A percentile compares a stretch with the other conserved stretches of the same genome.
These are phyloP conservation scores for Halophytophthora batemanensis DNA, from an alignment of 352 stramenopile genomes.

Conservation along the genomic window DNA sequence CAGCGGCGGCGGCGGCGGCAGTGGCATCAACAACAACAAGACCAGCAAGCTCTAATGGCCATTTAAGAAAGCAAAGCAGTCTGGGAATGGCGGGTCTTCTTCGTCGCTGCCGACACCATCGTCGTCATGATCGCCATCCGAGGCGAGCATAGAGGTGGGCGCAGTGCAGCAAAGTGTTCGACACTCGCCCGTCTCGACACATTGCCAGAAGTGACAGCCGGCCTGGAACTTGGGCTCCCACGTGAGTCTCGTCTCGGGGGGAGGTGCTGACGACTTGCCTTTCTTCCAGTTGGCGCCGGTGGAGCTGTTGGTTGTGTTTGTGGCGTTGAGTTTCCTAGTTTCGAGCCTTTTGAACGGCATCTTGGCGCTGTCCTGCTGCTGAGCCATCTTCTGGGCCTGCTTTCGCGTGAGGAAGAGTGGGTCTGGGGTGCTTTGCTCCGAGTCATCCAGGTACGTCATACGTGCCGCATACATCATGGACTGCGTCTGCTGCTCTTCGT, in stretches of 20 bases:
- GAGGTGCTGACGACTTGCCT: conserved; percentile 29
- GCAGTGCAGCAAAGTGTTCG: conserved; percentile 13
- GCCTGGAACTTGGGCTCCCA: conserved; percentile 67
- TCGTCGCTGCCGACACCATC: conserved; percentile 17
- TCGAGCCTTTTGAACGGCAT: conserved; percentile 51
- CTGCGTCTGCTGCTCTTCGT: conserved; percentile 53
- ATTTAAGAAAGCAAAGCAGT: conserved; percentile 71
- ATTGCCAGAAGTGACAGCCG: conserved; percentile 77
- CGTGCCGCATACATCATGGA: conserved; percentile 79
- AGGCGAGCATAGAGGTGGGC: conserved; percentile 1
- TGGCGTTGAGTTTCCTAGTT: conserved; percentile 16
- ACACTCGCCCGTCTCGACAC: conserved; percentile 64
- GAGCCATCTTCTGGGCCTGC: conserved; percentile 64
- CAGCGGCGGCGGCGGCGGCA: conserved; percentile 1
- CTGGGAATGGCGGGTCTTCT: conserved; percentile 48
- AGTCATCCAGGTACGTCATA: conserved; percentile 71
- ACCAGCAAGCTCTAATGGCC: conserved; percentile 10
- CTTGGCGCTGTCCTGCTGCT: conserved; percentile 39
- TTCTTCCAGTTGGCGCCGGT: conserved; percentile 38
- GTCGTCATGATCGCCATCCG: conserved; percentile 12
- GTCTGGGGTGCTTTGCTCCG: conserved; percentile 45
- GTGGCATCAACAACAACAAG: conserved; percentile 1
- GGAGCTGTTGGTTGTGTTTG: conserved; percentile 11
- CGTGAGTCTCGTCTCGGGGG: conserved; percentile 24
- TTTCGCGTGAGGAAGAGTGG: conserved; percentile 75